Percentiles rank a stretch among this genome's conserved stretches.
Evolutionary conservation across 2,329 filamentous ascomycete species (phyloP).

Genomic region (Rutstroemia sp.): DNA sequence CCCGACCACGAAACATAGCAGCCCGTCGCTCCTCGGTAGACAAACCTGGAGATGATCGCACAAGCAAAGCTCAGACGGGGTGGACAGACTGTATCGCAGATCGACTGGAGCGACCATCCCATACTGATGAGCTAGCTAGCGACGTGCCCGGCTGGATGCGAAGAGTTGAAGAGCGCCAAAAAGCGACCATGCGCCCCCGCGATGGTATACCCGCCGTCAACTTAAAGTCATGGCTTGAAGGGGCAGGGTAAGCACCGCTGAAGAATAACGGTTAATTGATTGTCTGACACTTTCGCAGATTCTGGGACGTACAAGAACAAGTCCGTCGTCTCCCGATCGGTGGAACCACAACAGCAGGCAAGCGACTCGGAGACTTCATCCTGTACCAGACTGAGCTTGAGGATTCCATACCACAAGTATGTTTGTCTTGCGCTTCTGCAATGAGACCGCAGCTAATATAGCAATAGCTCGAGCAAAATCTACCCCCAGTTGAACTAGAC

Average conservation of each 20-base stretch:
- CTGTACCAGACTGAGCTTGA: slow-evolving; percentile 10
- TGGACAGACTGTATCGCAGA: slow-evolving; percentile 25
- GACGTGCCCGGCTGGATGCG: slow-evolving; percentile 22
- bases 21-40: background rate
- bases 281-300: slow-evolving; percentile 14
- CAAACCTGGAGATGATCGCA: slow-evolving; percentile 10
- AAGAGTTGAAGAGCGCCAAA: slow-evolving; percentile 21
- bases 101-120: slow-evolving; percentile 18
- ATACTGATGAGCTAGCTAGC: slow-evolving; percentile 21
- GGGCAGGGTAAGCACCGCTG: slow-evolving; percentile 20
- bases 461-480: slow-evolving; percentile 15
- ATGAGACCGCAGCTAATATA: background rate
- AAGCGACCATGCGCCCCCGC: slow-evolving; percentile 20
- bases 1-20: slow-evolving; percentile 19
- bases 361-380: slow-evolving; percentile 5
- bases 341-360: background rate
- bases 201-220: slow-evolving; percentile 25
- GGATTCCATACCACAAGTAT: slow-evolving; percentile 11
- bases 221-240: slow-evolving; percentile 26
- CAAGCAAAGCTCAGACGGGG: slow-evolving; percentile 16
- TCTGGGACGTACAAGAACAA: slow-evolving; percentile 26
- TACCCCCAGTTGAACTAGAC: slow-evolving; percentile 8
- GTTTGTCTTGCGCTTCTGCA: background rate
- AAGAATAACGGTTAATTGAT: background rate
- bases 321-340: slow-evolving; percentile 23